phyloP scores from a whole-genome alignment of 164 flowering plant genomes.

The grape (Vitis vinifera) region DNA sequence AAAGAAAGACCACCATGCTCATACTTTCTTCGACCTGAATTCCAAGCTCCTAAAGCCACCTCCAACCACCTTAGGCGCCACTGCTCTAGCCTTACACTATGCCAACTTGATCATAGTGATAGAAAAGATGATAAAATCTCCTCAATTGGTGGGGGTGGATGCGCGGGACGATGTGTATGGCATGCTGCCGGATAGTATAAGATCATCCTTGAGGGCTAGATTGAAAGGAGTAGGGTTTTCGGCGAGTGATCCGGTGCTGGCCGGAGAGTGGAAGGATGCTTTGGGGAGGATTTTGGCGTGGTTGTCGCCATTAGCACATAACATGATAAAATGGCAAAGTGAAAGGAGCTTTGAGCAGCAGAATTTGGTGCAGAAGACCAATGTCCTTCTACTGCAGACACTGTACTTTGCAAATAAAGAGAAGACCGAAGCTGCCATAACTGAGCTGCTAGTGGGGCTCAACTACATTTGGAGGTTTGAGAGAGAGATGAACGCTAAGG shows the following conservation, averaged over 20 bases:
- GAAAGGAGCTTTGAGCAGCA: constrained; percentile 96
- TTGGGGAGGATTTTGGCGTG: constrained; percentile 72
- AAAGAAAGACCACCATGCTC: constrained; percentile 3
- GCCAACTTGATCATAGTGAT: constrained; percentile 78
- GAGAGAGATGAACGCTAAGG: constrained; percentile 87
- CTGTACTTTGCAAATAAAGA: constrained; percentile 75
- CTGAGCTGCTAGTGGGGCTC: constrained; percentile 88
- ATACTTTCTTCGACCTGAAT: constrained; percentile 46
- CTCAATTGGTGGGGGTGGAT: constrained; percentile 78
- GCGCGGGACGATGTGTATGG: constrained; percentile 86
- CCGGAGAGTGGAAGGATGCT: constrained; percentile 84
- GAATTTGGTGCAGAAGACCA: constrained; percentile 47
- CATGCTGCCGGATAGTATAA: constrained; percentile 72
- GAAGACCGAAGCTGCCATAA: constrained; percentile 92
- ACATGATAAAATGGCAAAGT: constrained; percentile 93
- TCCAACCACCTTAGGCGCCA: constrained; percentile 59
- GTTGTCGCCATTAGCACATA: constrained; percentile 85
- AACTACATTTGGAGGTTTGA: constrained; percentile 96
- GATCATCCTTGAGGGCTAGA: constrained; percentile 60
- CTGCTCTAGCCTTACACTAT: constrained; percentile 75
- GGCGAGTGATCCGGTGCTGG: constrained; percentile 72
- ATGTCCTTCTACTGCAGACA: constrained; percentile 76
- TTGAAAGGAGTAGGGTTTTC: constrained; percentile 72
- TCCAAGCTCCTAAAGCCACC: constrained; percentile 64
- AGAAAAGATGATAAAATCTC: constrained; percentile 84